These are phyloP conservation scores for Xerophyta viscosa DNA, from an alignment of 106 monocot species.

Conservation along the genomic window DNA sequence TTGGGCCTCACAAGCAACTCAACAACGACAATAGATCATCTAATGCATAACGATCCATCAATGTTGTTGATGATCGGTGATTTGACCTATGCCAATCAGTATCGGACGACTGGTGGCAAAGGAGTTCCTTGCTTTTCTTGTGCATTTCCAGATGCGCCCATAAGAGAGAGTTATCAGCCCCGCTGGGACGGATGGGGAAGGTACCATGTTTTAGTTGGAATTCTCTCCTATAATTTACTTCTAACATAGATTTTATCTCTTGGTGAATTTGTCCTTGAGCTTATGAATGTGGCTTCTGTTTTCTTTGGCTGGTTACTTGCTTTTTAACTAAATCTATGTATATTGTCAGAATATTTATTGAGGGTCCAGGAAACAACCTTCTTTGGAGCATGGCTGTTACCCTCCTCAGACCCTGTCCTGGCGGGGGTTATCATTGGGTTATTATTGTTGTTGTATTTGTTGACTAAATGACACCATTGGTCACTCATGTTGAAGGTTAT, in stretches of 20 bases:
- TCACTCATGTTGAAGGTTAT: too few species aligned
- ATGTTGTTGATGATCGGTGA: slow-evolving; percentile 82
- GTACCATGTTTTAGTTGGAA: slow-evolving; percentile 16
- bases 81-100: slow-evolving; percentile 78
- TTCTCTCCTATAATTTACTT: background rate
- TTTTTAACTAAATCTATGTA: background rate
- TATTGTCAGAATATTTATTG: too few species aligned
- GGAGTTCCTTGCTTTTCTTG: slow-evolving; percentile 77
- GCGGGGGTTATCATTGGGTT: too few species aligned
- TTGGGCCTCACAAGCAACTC: slow-evolving; percentile 81
- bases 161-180: slow-evolving; percentile 78
- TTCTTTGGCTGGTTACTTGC: background rate
- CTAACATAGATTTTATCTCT: background rate
- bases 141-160: slow-evolving; percentile 69
- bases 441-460: too few species aligned
- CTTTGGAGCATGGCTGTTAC: too few species aligned
- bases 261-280: background rate
- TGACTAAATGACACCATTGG: too few species aligned
- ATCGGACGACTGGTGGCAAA: slow-evolving; percentile 70
- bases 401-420: too few species aligned
- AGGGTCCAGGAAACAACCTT: too few species aligned
- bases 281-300: background rate
- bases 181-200: slow-evolving; percentile 99
- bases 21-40: slow-evolving; percentile 65
- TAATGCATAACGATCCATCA: slow-evolving; percentile 52